These are phyloP conservation scores for Paecilomyces niveus DNA, from an alignment of 2,329 filamentous ascomycete species.

Conservation along the genomic window DNA sequence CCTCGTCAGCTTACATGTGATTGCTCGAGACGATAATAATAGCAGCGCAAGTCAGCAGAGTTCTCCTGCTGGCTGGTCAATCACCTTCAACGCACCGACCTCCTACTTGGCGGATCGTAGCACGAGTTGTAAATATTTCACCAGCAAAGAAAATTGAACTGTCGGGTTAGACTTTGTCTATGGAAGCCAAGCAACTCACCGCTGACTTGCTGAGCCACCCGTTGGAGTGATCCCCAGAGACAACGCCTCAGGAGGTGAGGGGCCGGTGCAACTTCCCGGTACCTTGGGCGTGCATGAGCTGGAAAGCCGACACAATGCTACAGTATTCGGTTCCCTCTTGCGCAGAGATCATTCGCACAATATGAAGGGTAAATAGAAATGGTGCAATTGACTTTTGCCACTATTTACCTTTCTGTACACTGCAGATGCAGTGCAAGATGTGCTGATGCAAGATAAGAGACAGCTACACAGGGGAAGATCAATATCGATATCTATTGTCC, in stretches of 20 bases:
- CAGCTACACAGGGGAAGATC: neutral
- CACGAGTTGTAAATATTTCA: neutral
- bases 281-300: too few relatives aligned
- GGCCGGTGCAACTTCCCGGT: too few relatives aligned
- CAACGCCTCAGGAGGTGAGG: too few relatives aligned
- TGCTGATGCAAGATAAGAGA: neutral
- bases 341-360: too few relatives aligned
- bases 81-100: neutral
- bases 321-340: too few relatives aligned
- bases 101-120: neutral
- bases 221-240: too few relatives aligned
- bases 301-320: too few relatives aligned
- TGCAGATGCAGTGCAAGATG: neutral
- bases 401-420: neutral
- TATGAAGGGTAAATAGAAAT: too few relatives aligned
- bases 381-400: too few relatives aligned
- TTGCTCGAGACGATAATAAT: neutral
- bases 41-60: neutral
- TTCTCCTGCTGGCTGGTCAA: neutral
- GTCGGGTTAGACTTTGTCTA: neutral
- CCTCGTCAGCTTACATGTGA: neutral
- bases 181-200: neutral
- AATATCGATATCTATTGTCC: neutral
- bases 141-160: neutral
- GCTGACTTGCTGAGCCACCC: neutral